phyloP scores from a whole-genome alignment of 2,329 filamentous ascomycete genomes.

The Colletotrichum costaricense region DNA sequence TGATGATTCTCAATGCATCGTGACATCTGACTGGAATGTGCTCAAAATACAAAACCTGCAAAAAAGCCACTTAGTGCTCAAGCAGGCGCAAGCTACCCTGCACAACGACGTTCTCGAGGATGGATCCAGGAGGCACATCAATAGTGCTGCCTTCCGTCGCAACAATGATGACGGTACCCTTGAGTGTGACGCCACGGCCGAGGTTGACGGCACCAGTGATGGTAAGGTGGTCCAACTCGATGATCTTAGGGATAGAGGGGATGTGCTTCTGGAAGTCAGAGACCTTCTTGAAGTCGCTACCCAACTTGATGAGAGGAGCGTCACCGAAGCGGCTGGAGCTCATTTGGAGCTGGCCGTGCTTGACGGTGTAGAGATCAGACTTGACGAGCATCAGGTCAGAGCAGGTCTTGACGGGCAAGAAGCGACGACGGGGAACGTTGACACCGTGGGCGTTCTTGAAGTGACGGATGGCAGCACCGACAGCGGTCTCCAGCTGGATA shows the following conservation, averaged over 20 bases:
- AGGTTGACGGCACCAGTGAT: slow-evolving; percentile 98
- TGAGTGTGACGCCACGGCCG: slow-evolving; percentile 92
- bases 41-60: slow-evolving; percentile 29
- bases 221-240: slow-evolving; percentile 93
- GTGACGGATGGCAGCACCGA: slow-evolving; percentile 98
- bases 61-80: slow-evolving; percentile 64
- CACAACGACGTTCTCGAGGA: slow-evolving; percentile 98
- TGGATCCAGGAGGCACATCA: slow-evolving; percentile 94
- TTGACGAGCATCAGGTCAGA: slow-evolving; percentile 99
- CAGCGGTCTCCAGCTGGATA: slow-evolving; percentile 97
- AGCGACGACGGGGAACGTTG: slow-evolving; percentile 96
- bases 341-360: slow-evolving; percentile 98
- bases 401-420: slow-evolving; percentile 99
- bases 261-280: slow-evolving; percentile 95
- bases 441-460: slow-evolving; percentile 99
- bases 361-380: slow-evolving; percentile 97
- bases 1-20: slow-evolving; percentile 13
- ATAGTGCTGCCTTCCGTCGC: slow-evolving; percentile 98
- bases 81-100: slow-evolving; percentile 89
- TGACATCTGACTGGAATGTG: slow-evolving; percentile 12
- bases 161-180: slow-evolving; percentile 99
- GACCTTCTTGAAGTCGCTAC: slow-evolving; percentile 99
- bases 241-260: slow-evolving; percentile 87
- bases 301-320: slow-evolving; percentile 98
- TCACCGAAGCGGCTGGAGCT: slow-evolving; percentile 97